These are phyloP conservation scores for Elsinoe fawcettii DNA, from an alignment of 2,329 filamentous ascomycete species.

Conservation along the genomic window DNA sequence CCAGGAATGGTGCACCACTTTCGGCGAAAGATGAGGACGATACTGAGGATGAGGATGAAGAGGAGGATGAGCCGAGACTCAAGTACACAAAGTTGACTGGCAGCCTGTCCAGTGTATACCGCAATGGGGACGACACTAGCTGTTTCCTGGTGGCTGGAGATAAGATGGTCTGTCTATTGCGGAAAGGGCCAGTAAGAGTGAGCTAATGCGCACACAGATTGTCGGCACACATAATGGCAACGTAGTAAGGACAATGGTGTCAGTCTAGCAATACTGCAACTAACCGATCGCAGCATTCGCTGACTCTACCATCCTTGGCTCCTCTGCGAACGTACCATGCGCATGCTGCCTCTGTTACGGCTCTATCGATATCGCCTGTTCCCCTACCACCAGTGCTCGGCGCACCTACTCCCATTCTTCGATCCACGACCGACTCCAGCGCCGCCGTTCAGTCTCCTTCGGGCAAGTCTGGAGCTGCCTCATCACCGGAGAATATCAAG, in stretches of 20 bases:
- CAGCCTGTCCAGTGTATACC: conserved; percentile 71
- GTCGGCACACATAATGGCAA: conserved; percentile 94
- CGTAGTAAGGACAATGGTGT: conserved; percentile 56
- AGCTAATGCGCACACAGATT: conserved; percentile 48
- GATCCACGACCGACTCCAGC: background rate
- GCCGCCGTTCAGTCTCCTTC: conserved; percentile 13
- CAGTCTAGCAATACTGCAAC: background rate
- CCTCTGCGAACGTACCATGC: conserved; percentile 80
- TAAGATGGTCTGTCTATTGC: conserved; percentile 67
- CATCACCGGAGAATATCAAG: conserved; percentile 21
- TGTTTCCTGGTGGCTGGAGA: conserved; percentile 84
- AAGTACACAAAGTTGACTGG: conserved; percentile 87
- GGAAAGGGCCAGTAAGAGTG: conserved; percentile 12
- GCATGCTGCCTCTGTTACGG: conserved; percentile 84
- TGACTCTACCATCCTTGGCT: conserved; percentile 75
- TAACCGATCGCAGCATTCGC: conserved; percentile 58
- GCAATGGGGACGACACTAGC: conserved; percentile 91
- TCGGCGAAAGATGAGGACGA: conserved; percentile 26
- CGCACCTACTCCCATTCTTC: background rate
- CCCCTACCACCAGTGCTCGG: conserved; percentile 48
- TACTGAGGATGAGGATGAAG: conserved; percentile 50
- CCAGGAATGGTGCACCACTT: background rate
- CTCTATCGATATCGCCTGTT: conserved; percentile 81
- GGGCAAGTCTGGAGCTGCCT: conserved; percentile 7
- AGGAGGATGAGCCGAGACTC: conserved; percentile 87